Conservation (phyloP, 2,329 filamentous ascomycete genomes). For the Lachnum nothofagi region DNA sequence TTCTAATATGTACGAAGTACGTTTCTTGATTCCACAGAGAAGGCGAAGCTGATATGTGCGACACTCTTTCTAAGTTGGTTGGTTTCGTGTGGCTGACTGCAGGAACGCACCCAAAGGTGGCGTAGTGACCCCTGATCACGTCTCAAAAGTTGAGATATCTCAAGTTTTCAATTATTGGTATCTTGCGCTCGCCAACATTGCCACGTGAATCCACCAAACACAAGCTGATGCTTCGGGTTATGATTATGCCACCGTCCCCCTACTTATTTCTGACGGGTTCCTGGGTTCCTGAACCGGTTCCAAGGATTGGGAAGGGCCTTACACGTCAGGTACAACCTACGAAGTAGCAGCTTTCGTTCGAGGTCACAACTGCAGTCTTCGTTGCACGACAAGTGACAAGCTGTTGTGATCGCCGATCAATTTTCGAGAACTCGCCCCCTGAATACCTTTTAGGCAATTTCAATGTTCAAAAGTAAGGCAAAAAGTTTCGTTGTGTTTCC, state of each 20-base stretch:
- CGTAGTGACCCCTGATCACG: neutral
- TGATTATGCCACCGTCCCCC: no score
- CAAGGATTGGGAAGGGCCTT: neutral
- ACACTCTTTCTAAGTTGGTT: neutral
- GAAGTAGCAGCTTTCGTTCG: neutral
- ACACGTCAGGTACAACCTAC: neutral
- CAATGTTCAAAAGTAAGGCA: neutral
- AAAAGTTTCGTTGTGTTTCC: neutral
- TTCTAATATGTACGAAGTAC: neutral
- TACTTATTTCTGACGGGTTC: no score
- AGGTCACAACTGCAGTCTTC: no score
- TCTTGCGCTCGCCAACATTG: neutral
- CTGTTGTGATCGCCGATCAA: neutral
- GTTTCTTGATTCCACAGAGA: neutral
- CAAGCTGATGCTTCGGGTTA: no score
- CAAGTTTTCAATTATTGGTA: neutral
- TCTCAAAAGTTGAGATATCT: neutral
- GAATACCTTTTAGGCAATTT: neutral
- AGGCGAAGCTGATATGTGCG: neutral
- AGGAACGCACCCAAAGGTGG: neutral
- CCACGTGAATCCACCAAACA: no score
- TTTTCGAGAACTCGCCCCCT: neutral
- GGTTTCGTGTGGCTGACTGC: neutral
- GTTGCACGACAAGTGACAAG: no score
- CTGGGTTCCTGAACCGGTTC: neutral